phyloP scores from a whole-genome alignment of 1,139 yeast species.

The Debaryomyces singareniensis region DNA sequence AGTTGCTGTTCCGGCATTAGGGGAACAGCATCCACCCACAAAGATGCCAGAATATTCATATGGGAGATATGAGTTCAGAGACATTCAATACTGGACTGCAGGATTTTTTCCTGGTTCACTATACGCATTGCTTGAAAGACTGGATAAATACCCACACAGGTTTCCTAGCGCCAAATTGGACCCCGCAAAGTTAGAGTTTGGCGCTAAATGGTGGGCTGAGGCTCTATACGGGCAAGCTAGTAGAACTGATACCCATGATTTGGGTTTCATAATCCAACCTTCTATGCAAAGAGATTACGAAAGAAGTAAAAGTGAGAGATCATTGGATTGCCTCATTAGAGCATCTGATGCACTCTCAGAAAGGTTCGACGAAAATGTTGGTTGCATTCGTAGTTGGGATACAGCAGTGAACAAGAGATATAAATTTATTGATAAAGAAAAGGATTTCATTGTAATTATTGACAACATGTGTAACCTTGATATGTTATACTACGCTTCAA shows the following conservation, averaged over 20 bases:
- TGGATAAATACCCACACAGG: constrained; percentile 7
- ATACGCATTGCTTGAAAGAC: constrained; percentile 15
- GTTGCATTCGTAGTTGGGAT: too few species aligned
- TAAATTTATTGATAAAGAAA: too few species aligned
- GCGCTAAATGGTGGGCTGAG: constrained; percentile 17
- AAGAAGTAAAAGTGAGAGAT: constrained; percentile 9
- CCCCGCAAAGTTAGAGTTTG: constrained; percentile 10
- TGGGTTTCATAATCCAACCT: constrained; percentile 20
- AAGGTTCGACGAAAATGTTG: too few species aligned
- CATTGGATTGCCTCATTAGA: too few species aligned
- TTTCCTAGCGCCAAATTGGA: constrained; percentile 7
- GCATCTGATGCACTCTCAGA: too few species aligned
- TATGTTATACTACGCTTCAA: too few species aligned
- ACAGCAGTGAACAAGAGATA: too few species aligned
- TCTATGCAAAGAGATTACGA: constrained; percentile 16
- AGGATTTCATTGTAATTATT: too few species aligned
- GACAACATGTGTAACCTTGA: too few species aligned
- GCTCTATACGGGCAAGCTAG: constrained; percentile 11
- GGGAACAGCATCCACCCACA: constrained; percentile 7
- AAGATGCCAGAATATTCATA: constrained; percentile 9
- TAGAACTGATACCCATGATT: constrained; percentile 20
- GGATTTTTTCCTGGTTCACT: constrained; percentile 22
- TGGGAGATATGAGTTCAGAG: constrained; percentile 11
- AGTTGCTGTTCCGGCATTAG: constrained; percentile 6
- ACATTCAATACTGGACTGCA: constrained; percentile 18